Percentiles rank a stretch among this genome's conserved stretches.
Evolutionary conservation across 2,329 filamentous ascomycete genomes (phyloP).

Genomic region (Thelonectria olida): DNA sequence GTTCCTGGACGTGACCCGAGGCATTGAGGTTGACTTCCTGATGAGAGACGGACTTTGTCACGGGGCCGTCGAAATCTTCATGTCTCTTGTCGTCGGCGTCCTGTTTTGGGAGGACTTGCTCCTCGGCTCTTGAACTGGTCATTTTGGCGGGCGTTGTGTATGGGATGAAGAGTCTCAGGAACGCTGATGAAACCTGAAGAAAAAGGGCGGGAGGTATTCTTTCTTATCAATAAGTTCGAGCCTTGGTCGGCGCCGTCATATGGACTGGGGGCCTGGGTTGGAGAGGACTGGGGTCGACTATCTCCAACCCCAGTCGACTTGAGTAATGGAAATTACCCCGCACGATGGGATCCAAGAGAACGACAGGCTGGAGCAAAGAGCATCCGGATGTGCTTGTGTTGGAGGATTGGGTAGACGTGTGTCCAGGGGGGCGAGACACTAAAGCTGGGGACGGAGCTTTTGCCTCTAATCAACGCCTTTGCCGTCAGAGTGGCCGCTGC

Average conservation of each 20-base stretch:
- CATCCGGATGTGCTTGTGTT: background rate
- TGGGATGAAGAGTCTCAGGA: background rate
- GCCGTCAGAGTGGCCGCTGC: constrained; percentile 1
- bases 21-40: constrained; percentile 45
- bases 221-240: constrained; percentile 13
- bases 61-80: constrained; percentile 1
- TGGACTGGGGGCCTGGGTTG: background rate
- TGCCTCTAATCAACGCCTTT: background rate
- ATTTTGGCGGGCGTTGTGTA: constrained; percentile 1
- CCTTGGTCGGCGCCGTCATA: background rate
- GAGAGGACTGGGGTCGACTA: constrained; percentile 19
- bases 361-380: background rate
- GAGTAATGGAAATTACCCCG: constrained; percentile 41
- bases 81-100: constrained; percentile 21
- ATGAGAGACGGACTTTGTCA: constrained; percentile 11
- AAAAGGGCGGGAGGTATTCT: background rate
- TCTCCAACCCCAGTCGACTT: constrained; percentile 21
- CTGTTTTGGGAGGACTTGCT: constrained; percentile 17
- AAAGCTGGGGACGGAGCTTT: constrained; percentile 2
- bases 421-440: background rate
- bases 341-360: constrained; percentile 17
- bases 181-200: background rate
- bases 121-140: constrained; percentile 10
- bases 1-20: constrained; percentile 52
- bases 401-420: background rate